Evolutionary conservation across 2,329 filamentous ascomycete species (phyloP).

Genomic region (Pyrenochaeta sp.): DNA sequence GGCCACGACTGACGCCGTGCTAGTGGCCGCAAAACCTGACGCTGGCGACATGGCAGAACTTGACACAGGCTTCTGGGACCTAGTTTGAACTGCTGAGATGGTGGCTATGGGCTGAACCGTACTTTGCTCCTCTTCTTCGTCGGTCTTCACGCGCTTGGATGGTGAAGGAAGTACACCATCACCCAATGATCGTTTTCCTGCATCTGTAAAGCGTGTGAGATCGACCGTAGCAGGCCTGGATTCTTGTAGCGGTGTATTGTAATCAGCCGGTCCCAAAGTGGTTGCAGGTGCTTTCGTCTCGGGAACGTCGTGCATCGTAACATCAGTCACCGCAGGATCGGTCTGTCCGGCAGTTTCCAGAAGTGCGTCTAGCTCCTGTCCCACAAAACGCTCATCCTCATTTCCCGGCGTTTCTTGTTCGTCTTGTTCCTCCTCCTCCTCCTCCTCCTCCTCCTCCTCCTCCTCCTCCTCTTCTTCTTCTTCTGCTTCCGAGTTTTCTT

Average conservation of each 20-base stretch:
- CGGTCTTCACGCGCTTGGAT: constrained; percentile 39
- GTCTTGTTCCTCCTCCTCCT: not conserved
- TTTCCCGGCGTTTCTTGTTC: not conserved
- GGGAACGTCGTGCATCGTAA: constrained; percentile 21
- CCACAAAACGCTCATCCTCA: constrained; percentile 58
- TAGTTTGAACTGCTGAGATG: not conserved
- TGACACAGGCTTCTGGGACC: constrained; percentile 1
- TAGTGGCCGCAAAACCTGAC: constrained; percentile 26
- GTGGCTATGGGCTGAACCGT: constrained; percentile 7
- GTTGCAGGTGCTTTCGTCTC: not conserved
- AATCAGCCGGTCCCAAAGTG: not conserved
- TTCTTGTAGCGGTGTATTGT: not conserved
- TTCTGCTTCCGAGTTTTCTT: constrained; percentile 28
- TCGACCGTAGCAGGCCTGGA: not conserved
- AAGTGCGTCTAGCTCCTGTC: constrained; percentile 36
- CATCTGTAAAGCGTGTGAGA: constrained; percentile 9
- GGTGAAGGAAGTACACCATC: constrained; percentile 31
- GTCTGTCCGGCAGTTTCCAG: constrained; percentile 26
- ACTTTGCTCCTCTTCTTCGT: constrained; percentile 17
- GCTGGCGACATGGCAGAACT: constrained; percentile 12
- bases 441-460: constrained; percentile 58
- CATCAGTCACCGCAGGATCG: constrained; percentile 18
- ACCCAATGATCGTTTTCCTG: constrained; percentile 33
- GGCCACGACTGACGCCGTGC: constrained; percentile 22
- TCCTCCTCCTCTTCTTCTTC: constrained; percentile 22